Evolutionary conservation across 768 basidiomycete genomes (phyloP), one percentile per base, ranked within the genome.

Genomic region (Panaeolus cyanescens): DNA sequence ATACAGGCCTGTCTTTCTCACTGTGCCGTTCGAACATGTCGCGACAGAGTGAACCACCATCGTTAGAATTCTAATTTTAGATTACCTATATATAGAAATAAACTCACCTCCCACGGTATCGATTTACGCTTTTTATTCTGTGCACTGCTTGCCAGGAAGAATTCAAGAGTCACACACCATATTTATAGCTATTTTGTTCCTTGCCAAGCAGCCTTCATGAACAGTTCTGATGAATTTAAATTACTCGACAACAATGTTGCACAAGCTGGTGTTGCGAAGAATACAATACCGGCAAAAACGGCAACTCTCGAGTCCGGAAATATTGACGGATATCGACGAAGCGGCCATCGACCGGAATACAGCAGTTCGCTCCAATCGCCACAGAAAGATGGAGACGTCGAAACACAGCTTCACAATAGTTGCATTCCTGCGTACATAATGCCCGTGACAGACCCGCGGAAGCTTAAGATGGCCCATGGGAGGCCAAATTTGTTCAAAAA

Each of bases 31-130:
- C 45, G 45, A 5, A 50, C 25, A 22, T 42, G 45, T 50, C 45
- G 45, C 45, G 13, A 69, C 74, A 66, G 45, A 30, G 40, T 5
- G 40, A 42, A 42, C 19, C 6, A 20, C n/a, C 39, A 42, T n/a
- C 15, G 40, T 42, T 50, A 50, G 10, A 25, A 28, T 50, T 28
- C 13, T 50, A 50, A 50, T 25, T 12, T 25, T 50, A 50, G 45
- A 50, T 50, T n/a, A 15, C 5, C 45, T 50, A 30, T 50, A 50
- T 25, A 50, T 50, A 50, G 45, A 50, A 50, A 50, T 28, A 15
- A 10, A 28, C 10, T 15, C 25, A 30, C 22, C 45, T 50, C 45
- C 25, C 45, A 50, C 45, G 45, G 9, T 8, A 25, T 28, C 45
- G 45, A 50, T 50, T 50, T 50, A n/a, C 17, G n/a, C 17, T 15